Evolutionary conservation across 768 basidiomycete species (phyloP).

Genomic region (Lactarius trivialis): DNA sequence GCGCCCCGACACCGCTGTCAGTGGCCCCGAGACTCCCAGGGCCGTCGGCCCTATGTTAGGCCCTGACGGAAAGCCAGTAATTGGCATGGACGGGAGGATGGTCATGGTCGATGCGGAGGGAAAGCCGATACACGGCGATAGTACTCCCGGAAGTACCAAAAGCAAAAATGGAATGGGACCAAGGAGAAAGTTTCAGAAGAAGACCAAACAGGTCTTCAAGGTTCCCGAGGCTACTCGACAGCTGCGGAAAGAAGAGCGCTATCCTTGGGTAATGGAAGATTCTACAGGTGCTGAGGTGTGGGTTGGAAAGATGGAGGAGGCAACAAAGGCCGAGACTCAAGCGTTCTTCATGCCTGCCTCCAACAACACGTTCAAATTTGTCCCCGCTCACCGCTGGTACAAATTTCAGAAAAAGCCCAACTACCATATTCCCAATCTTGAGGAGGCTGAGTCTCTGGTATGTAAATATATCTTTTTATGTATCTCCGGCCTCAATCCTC

Average conservation of each 20-base stretch:
- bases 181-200: slow-evolving; percentile 77
- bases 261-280: slow-evolving; percentile 92
- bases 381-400: slow-evolving; percentile 86
- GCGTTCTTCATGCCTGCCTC: slow-evolving; percentile 82
- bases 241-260: slow-evolving; percentile 77
- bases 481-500: slow-evolving; percentile 25
- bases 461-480: slow-evolving; percentile 29
- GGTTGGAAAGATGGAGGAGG: slow-evolving; percentile 79
- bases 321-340: slow-evolving; percentile 59
- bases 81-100: slow-evolving; percentile 66
- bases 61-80: slow-evolving; percentile 76
- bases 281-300: slow-evolving; percentile 63
- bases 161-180: slow-evolving; percentile 28
- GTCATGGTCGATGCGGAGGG: slow-evolving; percentile 83
- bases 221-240: slow-evolving; percentile 74
- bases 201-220: slow-evolving; percentile 74
- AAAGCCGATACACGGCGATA: slow-evolving; percentile 49
- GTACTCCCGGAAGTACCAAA: slow-evolving; percentile 40
- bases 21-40: slow-evolving; percentile 32
- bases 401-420: slow-evolving; percentile 85
- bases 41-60: slow-evolving; percentile 73
- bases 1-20: slow-evolving; percentile 37
- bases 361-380: slow-evolving; percentile 79
- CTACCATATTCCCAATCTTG: slow-evolving; percentile 61
- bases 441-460: slow-evolving; percentile 63